Conservation (phyloP, 306 rosid genomes). For the Acmispon strigosus region DNA sequence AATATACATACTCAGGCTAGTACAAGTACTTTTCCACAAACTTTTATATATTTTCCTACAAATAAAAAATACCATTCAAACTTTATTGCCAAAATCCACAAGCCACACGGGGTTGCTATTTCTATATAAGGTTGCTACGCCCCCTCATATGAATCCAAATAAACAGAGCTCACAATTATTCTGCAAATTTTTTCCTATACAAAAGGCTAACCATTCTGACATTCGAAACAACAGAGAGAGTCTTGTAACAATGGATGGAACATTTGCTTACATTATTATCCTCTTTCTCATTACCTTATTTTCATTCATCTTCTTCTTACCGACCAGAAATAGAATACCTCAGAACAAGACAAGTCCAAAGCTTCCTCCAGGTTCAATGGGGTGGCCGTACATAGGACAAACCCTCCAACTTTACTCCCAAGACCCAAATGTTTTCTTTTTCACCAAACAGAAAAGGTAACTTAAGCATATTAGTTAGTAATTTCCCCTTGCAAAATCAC, state of each 20-base stretch:
- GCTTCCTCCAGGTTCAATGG: slow-evolving; percentile 97
- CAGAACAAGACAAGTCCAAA: slow-evolving; percentile 13
- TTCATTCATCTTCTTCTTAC: slow-evolving; percentile 18
- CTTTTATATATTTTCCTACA: too few relatives aligned
- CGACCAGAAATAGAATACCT: slow-evolving; percentile 15
- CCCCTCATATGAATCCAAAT: background rate
- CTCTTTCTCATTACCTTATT: slow-evolving; percentile 24
- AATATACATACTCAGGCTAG: background rate
- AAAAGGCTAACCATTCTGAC: slow-evolving; percentile 19
- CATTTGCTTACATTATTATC: slow-evolving; percentile 23
- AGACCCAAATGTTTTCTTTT: slow-evolving; percentile 64
- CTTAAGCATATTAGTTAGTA: background rate
- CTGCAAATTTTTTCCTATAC: background rate
- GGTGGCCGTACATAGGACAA: slow-evolving; percentile 91
- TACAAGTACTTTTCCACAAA: background rate
- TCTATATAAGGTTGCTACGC: slow-evolving; percentile 25
- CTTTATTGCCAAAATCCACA: background rate
- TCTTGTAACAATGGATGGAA: slow-evolving; percentile 36
- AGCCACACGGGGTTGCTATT: background rate
- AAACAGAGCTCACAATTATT: background rate
- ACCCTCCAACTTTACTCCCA: slow-evolving; percentile 78
- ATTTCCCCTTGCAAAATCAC: too few relatives aligned
- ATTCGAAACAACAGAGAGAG: background rate
- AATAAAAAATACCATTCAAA: too few relatives aligned
- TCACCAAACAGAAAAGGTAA: slow-evolving; percentile 67